These are phyloP conservation scores for Ophioceras dolichostomum DNA, from an alignment of 2,329 filamentous ascomycete species.

Conservation along the genomic window DNA sequence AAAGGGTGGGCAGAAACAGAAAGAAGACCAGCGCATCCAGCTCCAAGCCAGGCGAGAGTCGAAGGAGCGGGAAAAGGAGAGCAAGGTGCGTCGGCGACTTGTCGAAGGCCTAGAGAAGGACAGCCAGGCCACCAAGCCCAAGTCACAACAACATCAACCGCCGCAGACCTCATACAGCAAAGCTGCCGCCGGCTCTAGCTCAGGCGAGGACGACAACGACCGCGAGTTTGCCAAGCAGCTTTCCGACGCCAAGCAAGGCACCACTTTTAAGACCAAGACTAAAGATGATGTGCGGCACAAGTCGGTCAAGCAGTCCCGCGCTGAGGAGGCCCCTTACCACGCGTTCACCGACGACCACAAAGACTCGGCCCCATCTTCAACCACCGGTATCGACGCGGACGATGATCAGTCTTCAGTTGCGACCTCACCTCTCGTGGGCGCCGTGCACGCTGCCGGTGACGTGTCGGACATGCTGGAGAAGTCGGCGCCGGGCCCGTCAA, in stretches of 20 bases:
- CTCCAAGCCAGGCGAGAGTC: constrained; percentile 19
- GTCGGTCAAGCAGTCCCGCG: constrained; percentile 58
- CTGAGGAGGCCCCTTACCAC: constrained; percentile 28
- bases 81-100: constrained; percentile 26
- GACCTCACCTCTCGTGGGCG: constrained; percentile 48
- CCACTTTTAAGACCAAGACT: constrained; percentile 40
- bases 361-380: constrained; percentile 53
- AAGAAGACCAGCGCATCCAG: constrained; percentile 18
- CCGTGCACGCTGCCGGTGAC: constrained; percentile 46
- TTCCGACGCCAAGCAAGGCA: constrained; percentile 57
- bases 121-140: constrained; percentile 20
- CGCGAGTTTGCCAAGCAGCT: constrained; percentile 68
- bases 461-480: constrained; percentile 90
- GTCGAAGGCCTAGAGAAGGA: constrained; percentile 11
- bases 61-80: constrained; percentile 19
- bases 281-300: constrained; percentile 52
- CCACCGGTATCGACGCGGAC: constrained; percentile 63
- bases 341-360: constrained; percentile 30
- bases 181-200: constrained; percentile 25
- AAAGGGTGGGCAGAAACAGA: constrained; percentile 12
- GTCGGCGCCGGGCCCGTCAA: constrained; percentile 51
- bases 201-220: constrained; percentile 52
- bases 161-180: constrained; percentile 13
- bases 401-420: constrained; percentile 60
- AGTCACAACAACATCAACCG: constrained; percentile 12